Evolutionary conservation across 352 stramenopile genomes (phyloP), one percentile per base, ranked within the genome.

Genomic region (Aphanomyces invadans): DNA sequence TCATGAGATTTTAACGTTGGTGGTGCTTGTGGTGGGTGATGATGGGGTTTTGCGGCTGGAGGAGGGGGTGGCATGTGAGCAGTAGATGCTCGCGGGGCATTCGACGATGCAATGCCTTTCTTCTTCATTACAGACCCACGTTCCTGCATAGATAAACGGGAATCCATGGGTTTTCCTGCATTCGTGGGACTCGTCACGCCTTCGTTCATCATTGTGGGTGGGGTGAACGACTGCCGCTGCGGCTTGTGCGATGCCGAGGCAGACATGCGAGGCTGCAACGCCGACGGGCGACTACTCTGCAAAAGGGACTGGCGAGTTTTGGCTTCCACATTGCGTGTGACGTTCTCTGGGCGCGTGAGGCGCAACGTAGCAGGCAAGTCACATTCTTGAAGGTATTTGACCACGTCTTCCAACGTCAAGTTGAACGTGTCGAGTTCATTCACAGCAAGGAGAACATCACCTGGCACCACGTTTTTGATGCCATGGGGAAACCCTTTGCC

Each of bases 401-500:
- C 85, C 62, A 92, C 85, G 67, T 94, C 76, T 71, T 94, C 80
- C 33, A 94, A 73, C 59, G 73, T 80, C 66, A 90, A 76, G 66
- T 82, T 86, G 67, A 84, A 88, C 28, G 79, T 92, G 70, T 92
- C 83, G 36, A 79, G 79, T 66, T 89, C 72, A 70, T 94, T 94
- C 71, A 94, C 91, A 21, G 81, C 88, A 9, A 94, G 77, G 70
- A 94, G 60, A 3, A 90, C 73, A 52, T 94, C 85, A 31, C 85
- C 85, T 5, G 85, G 71, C 3, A 81, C 83, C 59, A 94, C 85
- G 72, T 91, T 94, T 75, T 94, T 94, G 68, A 94, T 94, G 44
- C 85, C 85, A 25, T 92, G 91, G 11, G 85, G 85, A 69, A 94
- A 94, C 28, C 83, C 85, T 57, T 94, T 94, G 68, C 85, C 85